Evolutionary conservation across 176 grass and related monocot genomes (phyloP).

Genomic region (Alloteropsis semialata): DNA sequence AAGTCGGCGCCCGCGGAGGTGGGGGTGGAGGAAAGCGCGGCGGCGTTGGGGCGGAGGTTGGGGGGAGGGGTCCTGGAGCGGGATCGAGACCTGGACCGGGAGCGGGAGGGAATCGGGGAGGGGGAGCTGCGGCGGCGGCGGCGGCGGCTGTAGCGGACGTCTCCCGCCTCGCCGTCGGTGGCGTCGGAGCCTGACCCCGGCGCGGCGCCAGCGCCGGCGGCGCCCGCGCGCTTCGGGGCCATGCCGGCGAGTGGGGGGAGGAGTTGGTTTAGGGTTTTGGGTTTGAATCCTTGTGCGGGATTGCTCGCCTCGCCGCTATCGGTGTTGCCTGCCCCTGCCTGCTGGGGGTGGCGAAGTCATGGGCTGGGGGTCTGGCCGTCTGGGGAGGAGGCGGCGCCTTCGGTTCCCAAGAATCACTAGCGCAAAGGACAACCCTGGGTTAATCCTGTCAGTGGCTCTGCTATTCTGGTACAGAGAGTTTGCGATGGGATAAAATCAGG

Average conservation of each 20-base stretch:
- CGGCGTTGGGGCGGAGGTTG: not conserved
- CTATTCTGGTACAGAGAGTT: no score
- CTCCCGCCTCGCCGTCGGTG: not conserved
- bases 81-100: not conserved
- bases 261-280: constrained; percentile 29
- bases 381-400: not conserved
- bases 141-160: not conserved
- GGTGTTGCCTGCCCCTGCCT: not conserved
- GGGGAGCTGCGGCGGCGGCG: not conserved
- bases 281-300: constrained; percentile 28
- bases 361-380: not conserved
- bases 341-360: not conserved
- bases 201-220: not conserved
- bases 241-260: constrained; percentile 19
- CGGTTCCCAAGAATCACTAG: not conserved
- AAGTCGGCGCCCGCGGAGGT: constrained; percentile 10
- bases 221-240: constrained; percentile 41
- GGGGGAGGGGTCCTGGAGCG: constrained; percentile 30
- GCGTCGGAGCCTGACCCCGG: constrained; percentile 9
- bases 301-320: not conserved
- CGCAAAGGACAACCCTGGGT: not conserved
- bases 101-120: not conserved
- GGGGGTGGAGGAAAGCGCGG: not conserved
- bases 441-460: not conserved
- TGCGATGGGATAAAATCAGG: no score